Conservation (phyloP, 2,329 filamentous ascomycete genomes). For the Byssochlamys sp. region DNA sequence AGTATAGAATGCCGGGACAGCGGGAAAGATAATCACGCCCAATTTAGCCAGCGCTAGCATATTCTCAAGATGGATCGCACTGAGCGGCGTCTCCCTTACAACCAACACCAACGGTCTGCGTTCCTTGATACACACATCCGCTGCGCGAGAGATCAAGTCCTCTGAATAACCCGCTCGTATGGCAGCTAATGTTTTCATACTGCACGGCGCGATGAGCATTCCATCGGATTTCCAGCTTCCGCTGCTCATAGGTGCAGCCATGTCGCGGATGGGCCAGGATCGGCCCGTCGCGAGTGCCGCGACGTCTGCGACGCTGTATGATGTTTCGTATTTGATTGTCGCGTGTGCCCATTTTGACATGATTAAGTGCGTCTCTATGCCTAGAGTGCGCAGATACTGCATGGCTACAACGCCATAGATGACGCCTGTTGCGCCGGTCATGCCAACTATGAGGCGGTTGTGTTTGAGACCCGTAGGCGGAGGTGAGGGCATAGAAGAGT, state of each 20-base stretch:
- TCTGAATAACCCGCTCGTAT: slow-evolving; percentile 31
- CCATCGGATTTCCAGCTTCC: slow-evolving; percentile 21
- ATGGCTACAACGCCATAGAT: slow-evolving; percentile 17
- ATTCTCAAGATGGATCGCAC: slow-evolving; percentile 8
- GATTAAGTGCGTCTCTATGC: slow-evolving; percentile 18
- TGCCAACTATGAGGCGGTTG: slow-evolving; percentile 14
- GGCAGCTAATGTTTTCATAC: slow-evolving; percentile 37
- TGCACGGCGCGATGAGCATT: slow-evolving; percentile 39
- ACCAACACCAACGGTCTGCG: slow-evolving; percentile 24
- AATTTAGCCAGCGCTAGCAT: slow-evolving; percentile 2
- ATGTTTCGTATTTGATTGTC: slow-evolving; percentile 14
- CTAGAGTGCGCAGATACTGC: slow-evolving; percentile 12
- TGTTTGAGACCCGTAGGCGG: neutral
- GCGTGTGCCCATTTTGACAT: slow-evolving; percentile 21
- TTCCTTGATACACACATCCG: slow-evolving; percentile 37
- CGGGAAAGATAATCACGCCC: slow-evolving; percentile 31
- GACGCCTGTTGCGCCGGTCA: slow-evolving; percentile 25
- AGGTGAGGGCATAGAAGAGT: neutral
- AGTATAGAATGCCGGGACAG: slow-evolving; percentile 34
- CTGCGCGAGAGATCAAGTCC: slow-evolving; percentile 35
- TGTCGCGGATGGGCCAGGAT: slow-evolving; percentile 14
- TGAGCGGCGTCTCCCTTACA: slow-evolving; percentile 31
- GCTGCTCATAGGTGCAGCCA: slow-evolving; percentile 15
- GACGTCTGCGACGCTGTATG: slow-evolving; percentile 5
- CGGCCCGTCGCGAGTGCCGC: slow-evolving; percentile 4